phyloP scores from a whole-genome alignment of 139 green algal genomes.

The Chlorella sp. region DNA sequence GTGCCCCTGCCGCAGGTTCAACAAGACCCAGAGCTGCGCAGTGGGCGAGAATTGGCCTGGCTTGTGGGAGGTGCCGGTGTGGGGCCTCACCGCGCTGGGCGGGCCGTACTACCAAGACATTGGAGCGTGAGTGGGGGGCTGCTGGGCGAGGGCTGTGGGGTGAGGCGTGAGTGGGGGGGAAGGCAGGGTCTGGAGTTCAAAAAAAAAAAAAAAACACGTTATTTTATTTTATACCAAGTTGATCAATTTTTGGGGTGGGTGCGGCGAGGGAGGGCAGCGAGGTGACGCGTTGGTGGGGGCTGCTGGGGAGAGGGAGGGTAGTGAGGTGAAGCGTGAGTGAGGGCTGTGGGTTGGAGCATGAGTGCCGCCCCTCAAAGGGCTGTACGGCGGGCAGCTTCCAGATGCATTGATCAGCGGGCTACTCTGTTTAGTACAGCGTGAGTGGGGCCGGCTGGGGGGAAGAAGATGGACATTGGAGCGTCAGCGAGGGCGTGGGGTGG shows the following conservation, averaged over 20 bases:
- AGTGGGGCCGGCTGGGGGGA: background rate
- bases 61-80: conserved; percentile 34
- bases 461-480: background rate
- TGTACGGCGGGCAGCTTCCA: no score
- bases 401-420: background rate
- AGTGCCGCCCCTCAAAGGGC: no score
- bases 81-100: conserved; percentile 2
- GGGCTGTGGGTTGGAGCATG: no score
- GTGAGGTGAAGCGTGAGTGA: no score
- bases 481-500: no score
- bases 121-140: background rate
- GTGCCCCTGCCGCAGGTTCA: background rate
- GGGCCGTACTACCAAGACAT: background rate
- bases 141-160: no score
- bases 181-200: no score
- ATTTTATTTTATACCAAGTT: no score
- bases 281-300: background rate
- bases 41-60: background rate
- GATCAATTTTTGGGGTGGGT: no score
- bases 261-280: background rate
- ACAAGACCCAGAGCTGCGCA: background rate
- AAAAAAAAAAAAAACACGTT: no score
- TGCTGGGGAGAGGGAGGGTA: no score
- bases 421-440: no score
- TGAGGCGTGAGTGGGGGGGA: background rate